Evolutionary conservation across 164 flowering plant genomes (phyloP).

Genomic region (Vitis riparia): DNA sequence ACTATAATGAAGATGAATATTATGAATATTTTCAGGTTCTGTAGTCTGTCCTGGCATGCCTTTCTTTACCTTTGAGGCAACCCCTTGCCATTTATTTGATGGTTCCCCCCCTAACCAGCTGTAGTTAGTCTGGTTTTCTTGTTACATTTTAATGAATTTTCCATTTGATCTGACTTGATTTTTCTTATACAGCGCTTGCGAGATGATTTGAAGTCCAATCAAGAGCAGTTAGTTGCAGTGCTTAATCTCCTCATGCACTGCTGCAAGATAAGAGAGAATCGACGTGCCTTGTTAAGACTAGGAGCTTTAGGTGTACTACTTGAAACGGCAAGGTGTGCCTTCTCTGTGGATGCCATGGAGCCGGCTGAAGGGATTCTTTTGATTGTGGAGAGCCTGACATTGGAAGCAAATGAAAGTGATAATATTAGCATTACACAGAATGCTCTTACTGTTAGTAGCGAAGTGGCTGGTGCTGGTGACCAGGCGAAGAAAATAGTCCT

Average conservation of each 20-base stretch:
- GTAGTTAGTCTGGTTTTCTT: too few species aligned
- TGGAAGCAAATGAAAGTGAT: conserved; percentile 97
- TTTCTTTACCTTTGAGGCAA: neutral
- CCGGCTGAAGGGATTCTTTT: conserved; percentile 97
- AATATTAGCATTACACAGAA: conserved; percentile 67
- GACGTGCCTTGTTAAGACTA: conserved; percentile 70
- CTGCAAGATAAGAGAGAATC: conserved; percentile 94
- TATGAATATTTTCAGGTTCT: too few species aligned
- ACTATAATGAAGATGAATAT: too few species aligned
- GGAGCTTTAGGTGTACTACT: conserved; percentile 89
- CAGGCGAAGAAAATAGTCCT: conserved; percentile 98
- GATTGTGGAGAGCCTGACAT: conserved; percentile 89
- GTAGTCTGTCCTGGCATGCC: neutral
- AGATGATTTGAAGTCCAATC: conserved; percentile 90
- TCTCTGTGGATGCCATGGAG: conserved; percentile 98
- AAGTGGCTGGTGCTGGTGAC: conserved; percentile 81
- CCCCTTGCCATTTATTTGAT: neutral
- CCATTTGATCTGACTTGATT: conserved; percentile 1
- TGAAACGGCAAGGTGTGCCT: conserved; percentile 97
- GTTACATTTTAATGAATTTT: neutral
- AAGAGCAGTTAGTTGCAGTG: conserved; percentile 83
- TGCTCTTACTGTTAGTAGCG: conserved; percentile 73
- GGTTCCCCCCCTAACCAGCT: neutral
- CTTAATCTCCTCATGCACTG: conserved; percentile 92
- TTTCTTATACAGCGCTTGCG: conserved; percentile 55